Percentiles rank a stretch among this genome's conserved stretches.
Evolutionary conservation across 108 stramenopile genomes (phyloP).

Genomic region (Cyclotella kingstonii): DNA sequence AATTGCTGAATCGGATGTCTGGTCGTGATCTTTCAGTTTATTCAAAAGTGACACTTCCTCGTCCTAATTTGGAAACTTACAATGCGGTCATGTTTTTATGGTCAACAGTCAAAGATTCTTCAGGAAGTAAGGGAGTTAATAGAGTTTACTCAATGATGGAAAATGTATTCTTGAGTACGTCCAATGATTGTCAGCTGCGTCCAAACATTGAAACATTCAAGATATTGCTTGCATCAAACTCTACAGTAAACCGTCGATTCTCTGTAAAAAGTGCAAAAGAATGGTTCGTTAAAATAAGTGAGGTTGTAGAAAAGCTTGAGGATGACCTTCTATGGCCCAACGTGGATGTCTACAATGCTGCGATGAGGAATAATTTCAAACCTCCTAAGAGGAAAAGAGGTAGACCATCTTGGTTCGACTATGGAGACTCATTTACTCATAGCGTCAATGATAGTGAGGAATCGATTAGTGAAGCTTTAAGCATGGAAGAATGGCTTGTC

Average conservation of each 20-base stretch:
- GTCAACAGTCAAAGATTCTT: conserved; percentile 41
- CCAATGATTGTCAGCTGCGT: not conserved
- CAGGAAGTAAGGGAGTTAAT: conserved; percentile 31
- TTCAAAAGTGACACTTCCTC: conserved; percentile 32
- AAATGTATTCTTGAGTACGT: conserved; percentile 8
- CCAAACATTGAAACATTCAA: conserved; percentile 39
- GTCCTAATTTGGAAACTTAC: conserved; percentile 51
- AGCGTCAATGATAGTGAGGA: conserved; percentile 41
- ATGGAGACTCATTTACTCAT: conserved; percentile 26
- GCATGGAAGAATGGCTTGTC: conserved; percentile 54
- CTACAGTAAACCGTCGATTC: conserved; percentile 34
- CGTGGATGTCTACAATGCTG: conserved; percentile 60
- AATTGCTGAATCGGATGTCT: conserved; percentile 53
- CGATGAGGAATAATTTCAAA: conserved; percentile 27
- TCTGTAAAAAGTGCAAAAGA: conserved; percentile 45
- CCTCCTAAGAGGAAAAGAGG: conserved; percentile 1
- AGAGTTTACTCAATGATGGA: conserved; percentile 38
- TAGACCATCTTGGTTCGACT: conserved; percentile 40
- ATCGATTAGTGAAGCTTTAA: conserved; percentile 40
- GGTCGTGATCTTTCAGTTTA: conserved; percentile 8
- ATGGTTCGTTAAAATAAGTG: conserved; percentile 48
- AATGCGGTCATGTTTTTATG: conserved; percentile 59
- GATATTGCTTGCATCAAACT: conserved; percentile 27
- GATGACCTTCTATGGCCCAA: conserved; percentile 37
- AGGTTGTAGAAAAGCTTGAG: conserved; percentile 14